Base-by-base conservation (phyloP, 2,329 filamentous ascomycete species). In the Diaporthe sp. region DNA sequence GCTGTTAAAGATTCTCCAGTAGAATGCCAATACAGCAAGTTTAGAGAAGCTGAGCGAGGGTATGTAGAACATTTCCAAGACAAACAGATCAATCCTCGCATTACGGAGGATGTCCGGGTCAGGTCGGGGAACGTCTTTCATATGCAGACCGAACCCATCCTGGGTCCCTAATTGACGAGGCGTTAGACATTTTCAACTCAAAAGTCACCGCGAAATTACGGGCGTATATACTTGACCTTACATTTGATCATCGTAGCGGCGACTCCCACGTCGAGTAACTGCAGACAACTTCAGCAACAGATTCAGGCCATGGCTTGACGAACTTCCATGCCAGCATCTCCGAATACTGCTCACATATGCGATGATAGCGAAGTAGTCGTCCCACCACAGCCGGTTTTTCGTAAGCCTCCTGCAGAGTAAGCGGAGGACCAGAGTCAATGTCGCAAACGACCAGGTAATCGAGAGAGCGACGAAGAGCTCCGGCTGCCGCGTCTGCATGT, bases 371-470 rank as follows among this genome's bases (percentile, higher is more conserved):
- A 67, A 52, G 8, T n/a, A 67, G 52, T 67, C 64, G 2, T 67
- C 64, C 64, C 64, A 67, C 64, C 64, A 67, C 45, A 67, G n/a
- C 33, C 64, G 30, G n/a, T 67, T 67, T 22, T 52, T 67, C 7
- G 45, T 67, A 15, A 67, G 22, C 42, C 64, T 17, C 15, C 64
- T 35, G 64, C 64, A 67, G 4, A 67, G 3, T 1, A 67, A 17
- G 0, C 64, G 64, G 22, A 67, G 45, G n/a, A 67, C 19, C 9
- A 67, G 30, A 12, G 64, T 67, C 30, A 52, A 35, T 35, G 45
- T 52, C 64, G 64, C 64, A 40, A 67, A 67, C 4, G 64, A 67
- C 64, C 64, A 67, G 8, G 45, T 52, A 13, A 67, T 52, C 2
- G 64, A 52, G 45, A 67, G 64, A 67, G 64, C 45, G 30, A 40